Evolutionary conservation across 805 yeast genomes (phyloP).

Genomic region (Yamadazyma nakazawae): DNA sequence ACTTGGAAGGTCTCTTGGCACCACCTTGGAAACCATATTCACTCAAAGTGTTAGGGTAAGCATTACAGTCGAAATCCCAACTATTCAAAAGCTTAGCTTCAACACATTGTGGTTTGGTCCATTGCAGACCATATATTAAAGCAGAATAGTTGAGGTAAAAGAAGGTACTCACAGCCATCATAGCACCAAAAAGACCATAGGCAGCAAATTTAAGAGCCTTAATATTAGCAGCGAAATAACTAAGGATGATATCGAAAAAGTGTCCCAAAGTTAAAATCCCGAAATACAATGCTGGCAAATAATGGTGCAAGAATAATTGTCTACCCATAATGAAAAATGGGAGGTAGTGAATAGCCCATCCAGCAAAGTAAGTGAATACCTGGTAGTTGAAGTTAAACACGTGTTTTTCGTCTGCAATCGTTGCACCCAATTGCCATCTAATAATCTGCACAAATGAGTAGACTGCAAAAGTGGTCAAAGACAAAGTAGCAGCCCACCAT

Average conservation of each 20-base stretch:
- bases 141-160: conserved; percentile 67
- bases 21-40: conserved; percentile 20
- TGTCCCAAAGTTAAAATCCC: conserved; percentile 78
- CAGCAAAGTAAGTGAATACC: conserved; percentile 57
- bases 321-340: conserved; percentile 89
- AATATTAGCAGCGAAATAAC: conserved; percentile 36
- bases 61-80: conserved; percentile 89
- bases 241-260: conserved; percentile 49
- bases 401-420: conserved; percentile 46
- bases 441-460: conserved; percentile 46
- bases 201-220: conserved; percentile 44
- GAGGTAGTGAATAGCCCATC: conserved; percentile 68
- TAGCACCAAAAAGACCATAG: conserved; percentile 42
- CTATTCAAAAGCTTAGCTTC: conserved; percentile 53
- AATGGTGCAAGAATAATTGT: conserved; percentile 91
- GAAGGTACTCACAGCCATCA: conserved; percentile 48
- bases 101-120: conserved; percentile 72
- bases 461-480: conserved; percentile 48
- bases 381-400: conserved; percentile 65
- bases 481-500: conserved; percentile 69
- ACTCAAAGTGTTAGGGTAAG: conserved; percentile 39
- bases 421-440: conserved; percentile 59
- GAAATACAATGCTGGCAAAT: conserved; percentile 88
- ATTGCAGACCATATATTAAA: conserved; percentile 69
- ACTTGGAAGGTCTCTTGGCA: conserved; percentile 6